A percentile compares a stretch with the other conserved stretches of the same genome.
Evolutionary conservation across 1,139 yeast species (phyloP).

Genomic region (Pneumocystis sp.): DNA sequence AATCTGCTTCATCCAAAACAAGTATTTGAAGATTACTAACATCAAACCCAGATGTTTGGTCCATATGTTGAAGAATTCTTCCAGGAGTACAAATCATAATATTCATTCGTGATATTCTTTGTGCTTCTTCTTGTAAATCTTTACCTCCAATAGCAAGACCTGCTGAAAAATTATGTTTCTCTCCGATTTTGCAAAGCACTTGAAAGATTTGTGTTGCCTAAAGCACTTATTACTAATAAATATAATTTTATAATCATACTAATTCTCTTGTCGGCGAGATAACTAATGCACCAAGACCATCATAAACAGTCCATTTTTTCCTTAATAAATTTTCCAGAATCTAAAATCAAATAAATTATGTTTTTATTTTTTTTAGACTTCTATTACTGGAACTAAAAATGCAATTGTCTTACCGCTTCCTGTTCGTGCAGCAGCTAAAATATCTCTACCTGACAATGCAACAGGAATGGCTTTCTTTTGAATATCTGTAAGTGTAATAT

Average conservation of each 20-base stretch:
- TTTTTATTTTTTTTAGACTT: conserved; percentile 14
- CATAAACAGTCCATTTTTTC: conserved; percentile 69
- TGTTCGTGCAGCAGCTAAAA: conserved; percentile 86
- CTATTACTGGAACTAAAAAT: conserved; percentile 51
- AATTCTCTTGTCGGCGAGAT: conserved; percentile 89
- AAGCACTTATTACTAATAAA: neutral
- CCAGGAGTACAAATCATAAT: conserved; percentile 95
- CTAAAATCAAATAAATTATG: conserved; percentile 1
- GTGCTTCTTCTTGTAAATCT: conserved; percentile 75
- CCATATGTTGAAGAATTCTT: conserved; percentile 82
- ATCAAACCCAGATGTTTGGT: conserved; percentile 79
- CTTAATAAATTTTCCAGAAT: conserved; percentile 28
- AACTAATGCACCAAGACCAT: conserved; percentile 85
- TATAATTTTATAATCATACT: neutral
- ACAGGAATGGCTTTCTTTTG: conserved; percentile 67
- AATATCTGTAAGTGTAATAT: conserved; percentile 66
- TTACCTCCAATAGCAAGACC: conserved; percentile 96
- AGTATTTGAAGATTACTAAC: conserved; percentile 63
- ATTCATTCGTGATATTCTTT: conserved; percentile 68
- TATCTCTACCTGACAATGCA: conserved; percentile 66
- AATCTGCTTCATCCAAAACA: conserved; percentile 89
- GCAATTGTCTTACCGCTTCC: conserved; percentile 96
- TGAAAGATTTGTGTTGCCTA: conserved; percentile 81
- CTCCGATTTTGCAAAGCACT: conserved; percentile 73
- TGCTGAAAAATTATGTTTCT: conserved; percentile 67